Percentiles rank a stretch among this genome's conserved stretches.
Evolutionary conservation across 139 green algal genomes (phyloP).

Genomic region (Picochlorum sp.): DNA sequence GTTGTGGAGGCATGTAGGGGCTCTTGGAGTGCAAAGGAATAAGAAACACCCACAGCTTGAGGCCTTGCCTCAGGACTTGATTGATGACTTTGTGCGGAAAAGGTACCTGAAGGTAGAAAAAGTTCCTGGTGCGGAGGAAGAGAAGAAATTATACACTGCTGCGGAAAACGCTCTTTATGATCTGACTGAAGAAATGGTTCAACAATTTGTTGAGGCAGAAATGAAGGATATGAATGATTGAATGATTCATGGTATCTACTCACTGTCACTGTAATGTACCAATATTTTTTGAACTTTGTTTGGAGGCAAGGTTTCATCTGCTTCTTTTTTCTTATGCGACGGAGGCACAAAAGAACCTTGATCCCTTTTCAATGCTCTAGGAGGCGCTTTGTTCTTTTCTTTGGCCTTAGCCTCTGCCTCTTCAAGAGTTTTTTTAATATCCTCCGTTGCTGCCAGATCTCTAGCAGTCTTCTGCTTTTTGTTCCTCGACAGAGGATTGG

Average conservation of each 20-base stretch:
- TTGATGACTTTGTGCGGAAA: slow-evolving; percentile 6
- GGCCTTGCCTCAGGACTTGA: background rate
- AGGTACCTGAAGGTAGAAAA: slow-evolving; percentile 19
- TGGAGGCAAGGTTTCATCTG: too few relatives aligned
- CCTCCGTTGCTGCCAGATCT: slow-evolving; percentile 13
- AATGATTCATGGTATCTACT: background rate
- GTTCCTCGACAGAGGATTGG: slow-evolving; percentile 35
- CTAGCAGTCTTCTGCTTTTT: slow-evolving; percentile 34
- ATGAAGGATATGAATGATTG: background rate
- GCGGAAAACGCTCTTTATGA: slow-evolving; percentile 6
- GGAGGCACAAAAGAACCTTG: too few relatives aligned
- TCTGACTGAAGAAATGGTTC: background rate
- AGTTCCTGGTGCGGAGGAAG: slow-evolving; percentile 1
- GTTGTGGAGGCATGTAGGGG: slow-evolving; percentile 9
- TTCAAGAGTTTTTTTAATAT: slow-evolving; percentile 1
- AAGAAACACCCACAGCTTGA: slow-evolving; percentile 7
- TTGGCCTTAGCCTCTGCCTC: background rate
- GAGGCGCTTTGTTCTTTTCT: background rate
- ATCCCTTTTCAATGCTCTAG: too few relatives aligned
- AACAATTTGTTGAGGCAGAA: background rate
- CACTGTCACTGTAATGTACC: too few relatives aligned
- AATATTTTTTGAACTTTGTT: too few relatives aligned
- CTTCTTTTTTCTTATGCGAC: too few relatives aligned
- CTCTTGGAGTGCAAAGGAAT: slow-evolving; percentile 4
- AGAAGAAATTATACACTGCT: slow-evolving; percentile 3